Percentiles rank a stretch among this genome's conserved stretches.
Evolutionary conservation across 768 basidiomycete genomes (phyloP).

Genomic region (Psilocybe azurescens): DNA sequence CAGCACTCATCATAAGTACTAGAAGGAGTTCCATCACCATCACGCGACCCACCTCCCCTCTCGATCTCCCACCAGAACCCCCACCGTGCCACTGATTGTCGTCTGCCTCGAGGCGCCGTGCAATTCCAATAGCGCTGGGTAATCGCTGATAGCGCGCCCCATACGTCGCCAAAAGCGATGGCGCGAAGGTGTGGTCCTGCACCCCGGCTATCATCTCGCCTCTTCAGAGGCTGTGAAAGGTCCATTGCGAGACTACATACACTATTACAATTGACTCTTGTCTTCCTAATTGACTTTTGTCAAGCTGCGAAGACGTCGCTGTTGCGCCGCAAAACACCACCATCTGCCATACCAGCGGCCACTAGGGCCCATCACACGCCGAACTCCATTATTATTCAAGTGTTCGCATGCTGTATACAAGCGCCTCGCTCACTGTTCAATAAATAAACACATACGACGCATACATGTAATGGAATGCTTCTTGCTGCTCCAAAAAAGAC

Average conservation of each 20-base stretch:
- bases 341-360: slow-evolving; percentile 4
- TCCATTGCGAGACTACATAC: not conserved
- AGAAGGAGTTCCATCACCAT: slow-evolving; percentile 18
- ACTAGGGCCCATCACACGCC: not conserved
- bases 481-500: not conserved
- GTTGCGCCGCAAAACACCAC: slow-evolving; percentile 7
- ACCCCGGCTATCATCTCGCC: slow-evolving; percentile 1
- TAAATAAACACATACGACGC: not conserved
- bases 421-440: not conserved
- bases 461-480: not conserved
- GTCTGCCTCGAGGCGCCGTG: slow-evolving; percentile 14
- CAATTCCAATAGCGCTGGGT: slow-evolving; percentile 2
- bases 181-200: not conserved
- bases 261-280: not conserved
- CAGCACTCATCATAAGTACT: not conserved
- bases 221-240: not conserved
- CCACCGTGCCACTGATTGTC: slow-evolving; percentile 1
- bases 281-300: slow-evolving; percentile 9
- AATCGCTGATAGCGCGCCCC: slow-evolving; percentile 10
- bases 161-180: not conserved
- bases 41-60: slow-evolving; percentile 15
- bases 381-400: too few relatives aligned
- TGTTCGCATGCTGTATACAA: not conserved
- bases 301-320: slow-evolving; percentile 18
- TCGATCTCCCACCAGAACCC: slow-evolving; percentile 16